Evolutionary conservation across 768 basidiomycete species (phyloP), one percentile per base, ranked within the genome.

Genomic region (Agaricus bisporus): DNA sequence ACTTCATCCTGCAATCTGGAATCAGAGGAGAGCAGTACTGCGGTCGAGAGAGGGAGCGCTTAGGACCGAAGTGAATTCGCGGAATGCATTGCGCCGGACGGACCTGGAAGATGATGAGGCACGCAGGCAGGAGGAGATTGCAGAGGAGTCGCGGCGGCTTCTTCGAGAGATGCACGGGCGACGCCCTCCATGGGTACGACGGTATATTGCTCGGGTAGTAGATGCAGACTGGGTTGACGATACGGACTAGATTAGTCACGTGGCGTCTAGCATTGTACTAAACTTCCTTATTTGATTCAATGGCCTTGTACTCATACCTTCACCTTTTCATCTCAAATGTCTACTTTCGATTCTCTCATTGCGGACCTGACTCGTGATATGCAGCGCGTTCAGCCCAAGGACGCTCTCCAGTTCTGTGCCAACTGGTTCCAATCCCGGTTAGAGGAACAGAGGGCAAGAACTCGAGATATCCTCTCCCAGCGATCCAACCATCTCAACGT

Each of bases 371-470:
- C 89, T 59, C 84, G 91, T 65, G 95, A 95, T 67, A 82, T 81
- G 41, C 78, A 88, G 41, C 86, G 89, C 59, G 90, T 82, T 4
- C 90, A 93, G 66, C 94, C 95, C 18, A 84, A 81, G 61, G 95
- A 98, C 64, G 82, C 86, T 4, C 84, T 97, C 43, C 95, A 98
- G 70, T 93, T 88, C 69, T 91, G 88, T 63, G 85, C 95, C 44
- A 92, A 85, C 63, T 98, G 94, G 94, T 98, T 98, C 70, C 89
- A 94, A 66, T 78, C 80, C 57, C 82, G 90, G 51, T 76, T 95
- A 47, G 88, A 92, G 59, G 88, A 92, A 64, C 92, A 95, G 64
- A 79, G 92, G 52, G 77, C 81, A 41, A 80, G 86, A 58, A 82
- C 80, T 20, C 78, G 91, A 59, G 83, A 89, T 71, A 67, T 78